These are phyloP conservation scores for Thielaviopsis ethacetica DNA, from an alignment of 2,329 filamentous ascomycete genomes.

Conservation along the genomic window DNA sequence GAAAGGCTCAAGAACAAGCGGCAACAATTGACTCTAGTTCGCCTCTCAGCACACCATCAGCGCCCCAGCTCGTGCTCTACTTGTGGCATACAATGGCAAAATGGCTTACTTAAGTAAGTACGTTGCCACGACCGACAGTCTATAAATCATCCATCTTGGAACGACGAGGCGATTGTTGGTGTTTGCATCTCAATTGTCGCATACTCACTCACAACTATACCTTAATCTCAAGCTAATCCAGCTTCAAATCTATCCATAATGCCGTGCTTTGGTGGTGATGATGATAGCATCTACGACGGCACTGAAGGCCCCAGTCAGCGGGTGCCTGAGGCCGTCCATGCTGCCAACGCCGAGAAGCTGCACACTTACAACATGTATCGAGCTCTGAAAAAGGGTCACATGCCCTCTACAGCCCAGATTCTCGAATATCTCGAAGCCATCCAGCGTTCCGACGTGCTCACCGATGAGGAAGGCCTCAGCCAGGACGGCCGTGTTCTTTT, in stretches of 20 bases:
- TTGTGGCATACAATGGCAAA: no score
- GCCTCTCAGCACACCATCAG: no score
- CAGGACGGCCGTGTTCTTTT: slow-evolving; percentile 59
- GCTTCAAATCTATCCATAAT: neutral
- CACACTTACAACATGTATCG: slow-evolving; percentile 86
- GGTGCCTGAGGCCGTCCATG: slow-evolving; percentile 39
- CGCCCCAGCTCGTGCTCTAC: no score
- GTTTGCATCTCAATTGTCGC: no score
- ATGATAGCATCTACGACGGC: neutral
- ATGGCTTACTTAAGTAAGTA: no score
- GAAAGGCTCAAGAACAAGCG: neutral
- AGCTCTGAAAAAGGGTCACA: slow-evolving; percentile 67
- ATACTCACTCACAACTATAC: no score
- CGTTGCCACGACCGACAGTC: no score
- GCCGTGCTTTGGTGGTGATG: neutral
- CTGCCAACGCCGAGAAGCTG: slow-evolving; percentile 69
- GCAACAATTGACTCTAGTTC: neutral
- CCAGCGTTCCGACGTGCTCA: slow-evolving; percentile 45
- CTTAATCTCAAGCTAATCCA: no score
- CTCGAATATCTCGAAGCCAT: slow-evolving; percentile 67
- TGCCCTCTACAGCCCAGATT: slow-evolving; percentile 79
- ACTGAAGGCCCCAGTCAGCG: neutral
- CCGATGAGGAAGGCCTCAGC: slow-evolving; percentile 38
- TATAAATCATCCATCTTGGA: no score
- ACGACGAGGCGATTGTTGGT: no score